Base-by-base conservation (phyloP, 177 flowering plant species). In the Vitis hybrid region DNA sequence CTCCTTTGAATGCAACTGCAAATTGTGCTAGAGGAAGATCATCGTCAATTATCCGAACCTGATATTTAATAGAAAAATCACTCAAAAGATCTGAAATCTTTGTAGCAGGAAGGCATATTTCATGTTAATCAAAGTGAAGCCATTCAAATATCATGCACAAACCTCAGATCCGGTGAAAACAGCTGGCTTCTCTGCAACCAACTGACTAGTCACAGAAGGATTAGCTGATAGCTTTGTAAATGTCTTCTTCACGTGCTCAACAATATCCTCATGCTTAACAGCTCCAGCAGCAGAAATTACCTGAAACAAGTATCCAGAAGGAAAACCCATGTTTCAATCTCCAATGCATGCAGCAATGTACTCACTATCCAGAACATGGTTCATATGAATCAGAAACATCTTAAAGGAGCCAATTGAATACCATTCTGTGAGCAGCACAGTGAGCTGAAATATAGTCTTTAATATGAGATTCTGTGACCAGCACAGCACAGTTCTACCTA, bases 81-180 rank as follows among this genome's bases (percentile, higher is more conserved):
- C 9, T 50, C 14, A 30, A 14, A 32, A 32, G 41, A 5, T 32
- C 41, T 3, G 41, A 32, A 32, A 32, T 32, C 41, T 32, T 32
- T 4, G 41, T 32, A 32, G 41, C 41, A 32, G 41, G 41, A 32
- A 32, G 2, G 41, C 41, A 32, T 32, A 32, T 32, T 32, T 32
- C 41, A 32, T 32, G 41, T 32, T 1, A 32, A 32, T 32, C 15
- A 4, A 35, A 20, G 20, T 24, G 14, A 11, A 1, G n/a, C 10
- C 46, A 41, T 49, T 17, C 24, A 7, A 32, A 12, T 9, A 61
- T 21, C 14, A 32, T 64, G 20, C 61, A 51, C 82, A 67, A 41
- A 95, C 99, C 97, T 95, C 99, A 50, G 97, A 91, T 66, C 99
- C 99, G 62, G 99, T 95, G 76, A 95, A 95, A 60, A 74, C 18